Base-by-base conservation (phyloP, 1,284 basidiomycete species). In the Testicularia cyperi region DNA sequence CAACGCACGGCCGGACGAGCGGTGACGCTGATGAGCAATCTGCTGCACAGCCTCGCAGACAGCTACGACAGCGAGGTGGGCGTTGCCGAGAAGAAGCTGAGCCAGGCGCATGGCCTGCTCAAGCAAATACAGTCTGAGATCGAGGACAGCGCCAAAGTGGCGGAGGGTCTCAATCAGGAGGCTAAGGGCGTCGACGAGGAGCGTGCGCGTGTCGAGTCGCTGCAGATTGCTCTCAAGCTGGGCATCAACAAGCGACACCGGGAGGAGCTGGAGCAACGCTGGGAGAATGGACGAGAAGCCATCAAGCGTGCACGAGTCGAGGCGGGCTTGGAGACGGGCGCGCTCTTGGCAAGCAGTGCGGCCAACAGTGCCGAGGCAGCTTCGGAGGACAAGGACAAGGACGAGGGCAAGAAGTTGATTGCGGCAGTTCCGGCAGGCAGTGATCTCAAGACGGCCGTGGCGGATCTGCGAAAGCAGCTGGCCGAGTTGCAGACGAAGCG, bases 31-130 rank as follows among this genome's bases (percentile, higher is more conserved):
- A 86, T 95, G 76, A 84, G 90, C 6, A 82, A 82, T 46, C 85
- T 97, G 82, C 82, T 99, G 63, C 89, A 92, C 67, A 87, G 85
- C 65, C 83, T 99, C 14, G 92, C 92, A 0, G 81, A 86, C n/a
- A 87, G 88, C 4, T 97, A 92, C 77, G 95, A 99, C 70, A 85
- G 87, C 58, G 95, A 98, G 78, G 81, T 97, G 18, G 83, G 85
- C 51, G 87, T 90, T 45, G 92, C 94, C 75, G 92, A 97, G 73
- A 85, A 90, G 43, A 92, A 96, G 73, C 85, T 89, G 62, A 83
- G 84, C 4, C 94, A 98, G 74, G 94, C 94, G 1, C 88, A 90
- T 64, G 87, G 88, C 2, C 80, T 96, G 43, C 82, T 96, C 21
- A 82, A 82, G 37, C 90, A 88, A 70, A 94, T 97, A 49, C 88